These are phyloP conservation scores for Tricholoma matsutake DNA, from an alignment of 768 basidiomycete genomes.

Conservation along the genomic window DNA sequence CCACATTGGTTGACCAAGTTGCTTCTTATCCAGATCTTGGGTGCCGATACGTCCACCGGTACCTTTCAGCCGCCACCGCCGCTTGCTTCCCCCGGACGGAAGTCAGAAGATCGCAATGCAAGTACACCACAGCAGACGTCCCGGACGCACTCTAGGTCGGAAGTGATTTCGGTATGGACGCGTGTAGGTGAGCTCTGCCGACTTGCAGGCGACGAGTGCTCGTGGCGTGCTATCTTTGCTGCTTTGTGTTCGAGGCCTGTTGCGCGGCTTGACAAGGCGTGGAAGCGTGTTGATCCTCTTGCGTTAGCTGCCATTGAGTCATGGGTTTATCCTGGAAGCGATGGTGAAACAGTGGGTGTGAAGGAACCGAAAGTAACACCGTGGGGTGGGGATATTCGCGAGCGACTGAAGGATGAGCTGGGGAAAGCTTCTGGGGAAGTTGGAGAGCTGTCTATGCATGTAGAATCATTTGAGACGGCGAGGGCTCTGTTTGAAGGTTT, in stretches of 20 bases:
- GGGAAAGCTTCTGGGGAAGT: constrained; percentile 42
- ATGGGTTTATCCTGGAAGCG: constrained; percentile 54
- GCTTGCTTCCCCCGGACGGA: constrained; percentile 23
- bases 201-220: constrained; percentile 70
- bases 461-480: constrained; percentile 39
- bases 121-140: constrained; percentile 33
- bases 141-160: constrained; percentile 68
- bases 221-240: constrained; percentile 71
- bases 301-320: constrained; percentile 57
- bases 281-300: constrained; percentile 68
- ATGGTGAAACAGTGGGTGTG: constrained; percentile 27
- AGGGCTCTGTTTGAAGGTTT: constrained; percentile 51
- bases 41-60: constrained; percentile 46
- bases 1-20: constrained; percentile 84
- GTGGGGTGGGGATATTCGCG: constrained; percentile 65
- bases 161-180: constrained; percentile 71
- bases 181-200: constrained; percentile 72
- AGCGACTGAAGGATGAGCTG: constrained; percentile 44
- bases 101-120: constrained; percentile 29
- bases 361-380: constrained; percentile 52
- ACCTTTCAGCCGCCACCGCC: constrained; percentile 15
- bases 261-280: constrained; percentile 73
- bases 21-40: constrained; percentile 67
- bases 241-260: constrained; percentile 74
- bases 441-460: constrained; percentile 41